A percentile compares a stretch with the other conserved stretches of the same genome.
phyloP scores from a whole-genome alignment of 1,284 basidiomycete species.

The Gomphus sp. region DNA sequence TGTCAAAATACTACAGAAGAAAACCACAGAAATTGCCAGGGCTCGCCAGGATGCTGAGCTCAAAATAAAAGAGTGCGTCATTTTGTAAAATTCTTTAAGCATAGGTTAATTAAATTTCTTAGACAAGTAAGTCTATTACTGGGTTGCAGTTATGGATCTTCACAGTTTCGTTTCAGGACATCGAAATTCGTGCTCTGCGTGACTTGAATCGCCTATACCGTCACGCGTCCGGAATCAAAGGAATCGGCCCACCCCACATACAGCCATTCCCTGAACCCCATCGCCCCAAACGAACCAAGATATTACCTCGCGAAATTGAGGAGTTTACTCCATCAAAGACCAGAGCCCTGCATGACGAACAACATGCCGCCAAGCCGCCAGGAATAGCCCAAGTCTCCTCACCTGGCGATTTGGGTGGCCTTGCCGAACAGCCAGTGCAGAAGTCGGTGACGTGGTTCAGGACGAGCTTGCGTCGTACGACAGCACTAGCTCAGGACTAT shows the following conservation, averaged over 20 bases:
- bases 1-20: background rate
- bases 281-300: background rate
- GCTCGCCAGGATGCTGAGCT: background rate
- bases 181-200: background rate
- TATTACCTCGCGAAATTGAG: background rate
- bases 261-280: background rate
- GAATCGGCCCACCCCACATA: background rate
- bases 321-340: background rate
- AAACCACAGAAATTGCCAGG: background rate
- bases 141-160: background rate
- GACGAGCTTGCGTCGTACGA: background rate
- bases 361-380: background rate
- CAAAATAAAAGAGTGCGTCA: background rate
- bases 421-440: background rate
- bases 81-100: background rate
- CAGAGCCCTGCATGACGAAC: background rate
- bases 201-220: conserved; percentile 1
- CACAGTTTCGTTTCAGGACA: background rate
- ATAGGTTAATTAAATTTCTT: background rate
- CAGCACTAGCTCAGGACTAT: background rate
- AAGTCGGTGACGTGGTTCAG: conserved; percentile 1
- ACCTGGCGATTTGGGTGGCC: background rate
- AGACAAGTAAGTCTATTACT: background rate
- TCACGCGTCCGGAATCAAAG: background rate
- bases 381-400: background rate